These are phyloP conservation scores for Trametes sp. DNA, from an alignment of 1,284 basidiomycete genomes.

Conservation along the genomic window DNA sequence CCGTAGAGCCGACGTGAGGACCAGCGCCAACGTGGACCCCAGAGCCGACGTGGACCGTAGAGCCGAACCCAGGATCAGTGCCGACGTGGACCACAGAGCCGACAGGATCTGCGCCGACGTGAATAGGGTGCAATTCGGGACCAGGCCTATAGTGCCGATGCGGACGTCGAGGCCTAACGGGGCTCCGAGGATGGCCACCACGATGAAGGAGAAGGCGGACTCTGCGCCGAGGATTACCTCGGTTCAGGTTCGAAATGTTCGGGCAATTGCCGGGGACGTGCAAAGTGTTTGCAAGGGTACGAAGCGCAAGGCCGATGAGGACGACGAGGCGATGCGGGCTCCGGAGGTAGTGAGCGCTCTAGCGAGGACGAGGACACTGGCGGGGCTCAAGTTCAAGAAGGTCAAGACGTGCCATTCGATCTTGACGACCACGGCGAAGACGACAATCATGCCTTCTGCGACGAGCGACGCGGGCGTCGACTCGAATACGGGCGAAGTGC, in stretches of 20 bases:
- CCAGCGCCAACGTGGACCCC: not conserved
- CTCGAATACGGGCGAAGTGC: not conserved
- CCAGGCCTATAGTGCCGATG: not conserved
- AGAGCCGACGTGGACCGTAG: not conserved
- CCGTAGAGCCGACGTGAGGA: not conserved
- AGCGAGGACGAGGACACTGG: slow-evolving; percentile 4
- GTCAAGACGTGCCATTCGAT: slow-evolving; percentile 14
- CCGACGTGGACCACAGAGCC: not conserved
- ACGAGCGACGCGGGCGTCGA: not conserved
- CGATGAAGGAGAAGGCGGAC: not conserved
- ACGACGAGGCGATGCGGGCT: not conserved
- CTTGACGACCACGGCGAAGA: not conserved
- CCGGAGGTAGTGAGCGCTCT: not conserved
- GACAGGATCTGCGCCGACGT: not conserved
- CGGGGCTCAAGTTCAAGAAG: slow-evolving; percentile 20
- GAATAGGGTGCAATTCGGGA: not conserved
- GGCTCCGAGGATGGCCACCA: not conserved
- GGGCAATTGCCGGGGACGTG: not conserved
- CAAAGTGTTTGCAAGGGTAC: not conserved
- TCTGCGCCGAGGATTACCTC: not conserved
- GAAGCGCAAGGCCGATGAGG: slow-evolving; percentile 16
- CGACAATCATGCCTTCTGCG: not conserved
- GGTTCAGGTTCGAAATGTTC: not conserved
- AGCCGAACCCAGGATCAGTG: not conserved
- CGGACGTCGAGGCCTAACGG: not conserved